Evolutionary conservation across 176 grass and related monocot species (phyloP), one percentile per base, ranked within the genome.

Genomic region (Coix lacrymajobi): DNA sequence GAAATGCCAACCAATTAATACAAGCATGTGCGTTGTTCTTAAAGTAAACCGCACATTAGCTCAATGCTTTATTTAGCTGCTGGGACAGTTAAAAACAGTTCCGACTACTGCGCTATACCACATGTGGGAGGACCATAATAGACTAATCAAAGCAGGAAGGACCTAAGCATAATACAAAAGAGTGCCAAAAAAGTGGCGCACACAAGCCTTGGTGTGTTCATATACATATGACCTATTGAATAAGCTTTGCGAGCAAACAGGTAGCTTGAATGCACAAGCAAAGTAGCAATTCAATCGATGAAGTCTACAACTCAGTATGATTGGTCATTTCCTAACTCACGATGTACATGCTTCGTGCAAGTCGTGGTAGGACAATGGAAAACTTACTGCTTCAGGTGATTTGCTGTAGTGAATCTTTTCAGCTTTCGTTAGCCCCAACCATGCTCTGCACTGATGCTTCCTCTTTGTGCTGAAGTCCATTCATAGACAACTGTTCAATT

Each of bases 331-430:
- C 54, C 64, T 31, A 32, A 79, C 58, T 79, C 46, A 12, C 39
- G 1, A 64, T 39, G 56, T 70, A 7, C 48, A 30, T 79, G 44
- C 28, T 75, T 11, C 29, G 15, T 24, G 22, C 25, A 81, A 40
- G n/a, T 25, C 12, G 11, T 34, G 2, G 11, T 11, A 68, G 65
- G 31, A 25, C 37, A 56, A 22, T 60, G 70, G 62, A 70, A 52
- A 40, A 92, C 88, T 68, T 91, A 97, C 92, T 40, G 90, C 91
- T 87, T 94, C 96, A 36, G 87, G 36, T 69, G 96, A 90, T 84
- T 98, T 98, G 83, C 96, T 98, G 81, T 98, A 98, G 69, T 93
- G 90, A 84, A 98, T 98, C 72, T 98, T 95, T 68, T 98, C 86
- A 20, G 92, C 91, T 93, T 98, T 98, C 92, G 95, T 98, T 83